Conservation (phyloP, 768 basidiomycete species). For the Amanita molliuscula region DNA sequence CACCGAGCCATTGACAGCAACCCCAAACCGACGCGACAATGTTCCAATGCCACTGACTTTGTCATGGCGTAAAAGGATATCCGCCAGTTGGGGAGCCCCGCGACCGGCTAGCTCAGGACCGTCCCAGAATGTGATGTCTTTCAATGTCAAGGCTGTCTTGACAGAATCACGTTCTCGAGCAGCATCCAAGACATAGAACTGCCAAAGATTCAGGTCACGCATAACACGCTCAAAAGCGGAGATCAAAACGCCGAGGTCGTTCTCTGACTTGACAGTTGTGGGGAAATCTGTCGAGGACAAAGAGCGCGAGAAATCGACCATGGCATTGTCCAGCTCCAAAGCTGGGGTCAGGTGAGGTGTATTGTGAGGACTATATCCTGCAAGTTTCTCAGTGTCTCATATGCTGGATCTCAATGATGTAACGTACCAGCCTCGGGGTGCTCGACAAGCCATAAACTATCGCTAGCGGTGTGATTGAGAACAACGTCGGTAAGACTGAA, state of each 20-base stretch:
- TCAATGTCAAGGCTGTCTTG: constrained; percentile 38
- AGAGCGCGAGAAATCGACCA: constrained; percentile 68
- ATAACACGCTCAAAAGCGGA: constrained; percentile 50
- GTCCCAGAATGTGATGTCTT: constrained; percentile 43
- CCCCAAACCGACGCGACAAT: constrained; percentile 58
- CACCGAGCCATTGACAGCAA: constrained; percentile 45
- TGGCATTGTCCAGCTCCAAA: constrained; percentile 80
- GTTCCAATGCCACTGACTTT: constrained; percentile 50
- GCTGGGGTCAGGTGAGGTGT: constrained; percentile 91
- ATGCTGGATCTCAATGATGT: constrained; percentile 5
- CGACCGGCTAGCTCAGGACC: constrained; percentile 52
- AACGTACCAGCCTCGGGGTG: constrained; percentile 87
- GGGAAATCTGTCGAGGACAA: constrained; percentile 65
- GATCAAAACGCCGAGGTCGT: constrained; percentile 63
- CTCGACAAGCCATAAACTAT: constrained; percentile 82
- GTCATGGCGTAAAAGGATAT: constrained; percentile 42
- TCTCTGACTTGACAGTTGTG: constrained; percentile 46
- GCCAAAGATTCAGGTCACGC: constrained; percentile 71
- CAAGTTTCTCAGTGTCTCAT: background rate
- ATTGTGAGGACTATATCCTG: constrained; percentile 86
- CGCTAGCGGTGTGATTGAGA: constrained; percentile 94
- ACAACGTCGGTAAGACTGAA: constrained; percentile 92
- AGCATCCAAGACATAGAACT: constrained; percentile 87
- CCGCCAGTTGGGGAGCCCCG: constrained; percentile 53
- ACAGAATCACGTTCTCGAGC: constrained; percentile 51